These are phyloP conservation scores for Cyberlindnera sargentensis DNA, from an alignment of 805 yeast species.

Conservation along the genomic window DNA sequence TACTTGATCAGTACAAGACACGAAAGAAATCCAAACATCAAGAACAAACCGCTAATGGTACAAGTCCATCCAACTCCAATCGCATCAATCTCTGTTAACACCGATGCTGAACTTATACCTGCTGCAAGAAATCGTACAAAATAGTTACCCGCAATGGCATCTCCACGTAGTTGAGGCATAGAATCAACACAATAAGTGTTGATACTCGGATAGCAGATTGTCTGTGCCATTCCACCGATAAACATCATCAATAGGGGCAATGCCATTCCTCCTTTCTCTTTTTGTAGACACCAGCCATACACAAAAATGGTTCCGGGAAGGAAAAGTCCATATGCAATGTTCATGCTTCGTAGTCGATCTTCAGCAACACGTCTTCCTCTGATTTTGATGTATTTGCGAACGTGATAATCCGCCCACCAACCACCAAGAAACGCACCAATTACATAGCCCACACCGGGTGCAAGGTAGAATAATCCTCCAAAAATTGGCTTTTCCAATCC, in stretches of 20 bases:
- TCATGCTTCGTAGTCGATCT: slow-evolving; percentile 39
- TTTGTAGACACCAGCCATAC: slow-evolving; percentile 29
- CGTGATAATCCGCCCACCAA: slow-evolving; percentile 41
- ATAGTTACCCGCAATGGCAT: slow-evolving; percentile 50
- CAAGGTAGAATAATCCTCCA: slow-evolving; percentile 46
- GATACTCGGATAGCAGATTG: slow-evolving; percentile 42
- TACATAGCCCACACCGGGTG: slow-evolving; percentile 52
- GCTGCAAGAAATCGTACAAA: slow-evolving; percentile 43
- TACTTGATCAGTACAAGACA: slow-evolving; percentile 28
- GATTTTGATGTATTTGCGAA: slow-evolving; percentile 34
- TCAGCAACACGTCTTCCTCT: slow-evolving; percentile 41
- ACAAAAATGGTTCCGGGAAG: slow-evolving; percentile 39
- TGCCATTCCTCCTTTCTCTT: slow-evolving; percentile 47
- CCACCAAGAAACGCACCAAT: slow-evolving; percentile 48
- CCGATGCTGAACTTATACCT: slow-evolving; percentile 44
- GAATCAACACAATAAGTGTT: slow-evolving; percentile 56
- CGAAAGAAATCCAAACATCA: slow-evolving; percentile 32
- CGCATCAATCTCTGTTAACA: slow-evolving; percentile 35
- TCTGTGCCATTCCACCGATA: slow-evolving; percentile 42
- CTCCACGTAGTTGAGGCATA: slow-evolving; percentile 47
- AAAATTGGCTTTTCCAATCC: slow-evolving; percentile 38
- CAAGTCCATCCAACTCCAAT: slow-evolving; percentile 55
- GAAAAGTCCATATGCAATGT: slow-evolving; percentile 30
- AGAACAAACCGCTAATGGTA: slow-evolving; percentile 39
- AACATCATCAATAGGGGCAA: slow-evolving; percentile 46